Base-by-base conservation (phyloP, 352 stramenopile genomes). In the Ophiocytium majus region DNA sequence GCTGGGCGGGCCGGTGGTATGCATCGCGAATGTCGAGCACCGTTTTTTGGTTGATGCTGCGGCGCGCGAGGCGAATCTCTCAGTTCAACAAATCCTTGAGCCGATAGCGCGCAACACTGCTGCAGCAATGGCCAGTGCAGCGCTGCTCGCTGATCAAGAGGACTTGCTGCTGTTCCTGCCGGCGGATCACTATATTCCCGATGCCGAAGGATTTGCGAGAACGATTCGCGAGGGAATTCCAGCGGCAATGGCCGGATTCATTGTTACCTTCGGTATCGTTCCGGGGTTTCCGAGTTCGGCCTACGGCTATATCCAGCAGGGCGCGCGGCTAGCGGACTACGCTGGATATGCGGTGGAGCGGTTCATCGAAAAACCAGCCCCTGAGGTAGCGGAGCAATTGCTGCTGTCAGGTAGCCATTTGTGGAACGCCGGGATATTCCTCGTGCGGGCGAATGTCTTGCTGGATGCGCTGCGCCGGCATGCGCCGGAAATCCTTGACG, bases 221-320 rank as follows among this genome's bases (percentile, higher is more conserved):
- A 28, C 57, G 23, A 28, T 71, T 23, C 23, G 57, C 23, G 28
- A 71, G 28, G 57, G 19, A 28, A 28, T 28, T 23, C 19, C 23
- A 71, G 19, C 28, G 19, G 57, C 57, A 23, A 71, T 23, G 28
- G 28, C 23, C 57, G 57, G 57, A 23, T 23, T 23, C 23, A 23
- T 71, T 28, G 57, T 71, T 28, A 71, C 57, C 57, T 71, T 71
- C 57, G 57, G 57, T 71, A 71, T 71, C 57, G 28, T 23, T 23
- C 57, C 57, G 28, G 57, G 57, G 57, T 71, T 23, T 28, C 19
- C 57, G 28, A 28, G 28, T 23, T 23, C 57, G 19, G 57, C 19
- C 28, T 71, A 71, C 57, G 57, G 57, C 57, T 71, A 71, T 71
- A 71, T 71, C 23, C 19, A 71, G 57, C 19, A 23, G 28, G 28